A percentile compares a stretch with the other conserved stretches of the same genome.
Conservation (phyloP, 2,329 filamentous ascomycete species). For the Colletotrichum spinosum region DNA sequence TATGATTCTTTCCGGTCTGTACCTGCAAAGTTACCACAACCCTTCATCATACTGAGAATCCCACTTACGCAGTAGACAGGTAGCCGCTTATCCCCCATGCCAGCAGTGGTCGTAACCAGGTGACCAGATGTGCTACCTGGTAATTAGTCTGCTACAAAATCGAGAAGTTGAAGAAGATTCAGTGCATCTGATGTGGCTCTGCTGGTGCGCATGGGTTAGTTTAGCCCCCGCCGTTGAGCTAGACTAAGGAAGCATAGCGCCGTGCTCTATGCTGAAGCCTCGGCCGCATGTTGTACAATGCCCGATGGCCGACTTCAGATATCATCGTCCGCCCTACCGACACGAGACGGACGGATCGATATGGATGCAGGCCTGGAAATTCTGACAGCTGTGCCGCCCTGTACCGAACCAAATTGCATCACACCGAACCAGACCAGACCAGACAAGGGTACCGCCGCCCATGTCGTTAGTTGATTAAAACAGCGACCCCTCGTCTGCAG, state of each 20-base stretch:
- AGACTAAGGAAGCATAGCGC: constrained; percentile 14
- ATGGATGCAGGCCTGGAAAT: constrained; percentile 21
- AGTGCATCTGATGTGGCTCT: constrained; percentile 6
- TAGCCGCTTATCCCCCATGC: no score
- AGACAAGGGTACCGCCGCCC: no score
- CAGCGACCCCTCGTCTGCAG: constrained; percentile 12
- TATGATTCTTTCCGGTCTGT: no score
- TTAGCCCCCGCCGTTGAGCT: constrained; percentile 33
- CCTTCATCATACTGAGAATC: no score
- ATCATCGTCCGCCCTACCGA: constrained; percentile 28
- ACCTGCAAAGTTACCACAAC: no score
- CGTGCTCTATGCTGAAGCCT: background rate
- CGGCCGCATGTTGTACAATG: constrained; percentile 7
- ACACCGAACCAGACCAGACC: no score
- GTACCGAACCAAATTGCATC: background rate
- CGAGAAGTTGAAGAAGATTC: background rate
- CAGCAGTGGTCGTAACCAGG: no score
- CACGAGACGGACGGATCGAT: no score
- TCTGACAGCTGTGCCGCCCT: constrained; percentile 20
- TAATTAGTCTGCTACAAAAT: no score
- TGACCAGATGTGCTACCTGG: no score
- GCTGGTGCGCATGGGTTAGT: constrained; percentile 20
- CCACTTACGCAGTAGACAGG: no score
- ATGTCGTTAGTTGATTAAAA: constrained; percentile 17
- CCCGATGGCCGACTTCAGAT: background rate